These are phyloP conservation scores for Elsinoe fawcettii DNA, from an alignment of 2,329 filamentous ascomycete species.

Conservation along the genomic window DNA sequence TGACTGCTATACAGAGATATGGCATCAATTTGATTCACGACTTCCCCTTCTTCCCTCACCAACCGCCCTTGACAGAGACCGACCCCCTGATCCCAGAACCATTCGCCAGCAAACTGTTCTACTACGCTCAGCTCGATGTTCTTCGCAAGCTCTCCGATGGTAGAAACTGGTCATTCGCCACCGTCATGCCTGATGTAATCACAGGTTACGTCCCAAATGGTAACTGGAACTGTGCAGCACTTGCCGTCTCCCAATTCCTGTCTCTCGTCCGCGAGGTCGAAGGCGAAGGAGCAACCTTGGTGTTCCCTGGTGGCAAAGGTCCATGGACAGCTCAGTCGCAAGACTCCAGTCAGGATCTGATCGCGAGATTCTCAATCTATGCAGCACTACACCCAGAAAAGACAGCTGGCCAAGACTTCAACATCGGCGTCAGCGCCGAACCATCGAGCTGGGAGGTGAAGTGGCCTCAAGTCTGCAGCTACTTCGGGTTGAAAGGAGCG, in stretches of 20 bases:
- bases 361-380: conserved; percentile 21
- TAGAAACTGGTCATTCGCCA: conserved; percentile 33
- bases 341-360: conserved; percentile 32
- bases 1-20: not conserved
- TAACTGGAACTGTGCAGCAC: conserved; percentile 32
- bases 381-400: conserved; percentile 15
- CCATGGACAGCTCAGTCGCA: conserved; percentile 27
- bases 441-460: conserved; percentile 21
- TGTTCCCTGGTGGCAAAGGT: conserved; percentile 30
- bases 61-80: conserved; percentile 28
- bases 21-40: not conserved
- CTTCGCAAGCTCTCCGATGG: conserved; percentile 25
- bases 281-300: conserved; percentile 24
- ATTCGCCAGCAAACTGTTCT: conserved; percentile 30
- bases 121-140: conserved; percentile 33
- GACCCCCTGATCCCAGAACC: conserved; percentile 27
- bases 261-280: conserved; percentile 31
- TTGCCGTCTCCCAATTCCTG: conserved; percentile 31
- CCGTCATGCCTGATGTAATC: conserved; percentile 33
- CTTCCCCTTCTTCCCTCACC: not conserved
- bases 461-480: conserved; percentile 22
- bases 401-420: conserved; percentile 19
- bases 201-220: conserved; percentile 34
- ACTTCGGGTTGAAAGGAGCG: conserved; percentile 21
- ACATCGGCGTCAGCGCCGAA: conserved; percentile 21